Percentiles rank a stretch among this genome's conserved stretches.
Evolutionary conservation across 768 basidiomycete species (phyloP).

Genomic region (Punctularia strigosozonata): DNA sequence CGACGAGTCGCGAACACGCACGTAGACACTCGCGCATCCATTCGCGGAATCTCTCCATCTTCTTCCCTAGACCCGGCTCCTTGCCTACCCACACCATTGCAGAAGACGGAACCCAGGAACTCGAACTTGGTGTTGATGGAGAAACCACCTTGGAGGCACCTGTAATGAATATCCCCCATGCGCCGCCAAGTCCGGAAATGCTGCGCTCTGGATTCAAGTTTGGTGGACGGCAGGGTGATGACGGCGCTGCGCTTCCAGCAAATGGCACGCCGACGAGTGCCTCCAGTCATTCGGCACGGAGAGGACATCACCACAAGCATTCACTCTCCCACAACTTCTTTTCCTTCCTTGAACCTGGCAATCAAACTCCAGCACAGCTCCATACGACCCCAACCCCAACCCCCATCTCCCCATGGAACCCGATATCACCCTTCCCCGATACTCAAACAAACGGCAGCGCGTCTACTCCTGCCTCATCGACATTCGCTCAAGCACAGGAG

Average conservation of each 20-base stretch:
- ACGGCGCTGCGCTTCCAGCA: constrained; percentile 8
- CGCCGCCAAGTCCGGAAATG: constrained; percentile 23
- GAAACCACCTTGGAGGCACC: neutral
- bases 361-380: constrained; percentile 22
- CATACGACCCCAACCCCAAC: constrained; percentile 48
- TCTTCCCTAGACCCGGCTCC: constrained; percentile 76
- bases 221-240: constrained; percentile 33
- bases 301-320: constrained; percentile 89
- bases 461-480: constrained; percentile 1
- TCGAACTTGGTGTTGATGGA: constrained; percentile 13
- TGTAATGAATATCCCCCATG: constrained; percentile 21
- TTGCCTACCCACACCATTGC: constrained; percentile 47
- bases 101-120: constrained; percentile 53
- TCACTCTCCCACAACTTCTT: constrained; percentile 93
- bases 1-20: constrained; percentile 12
- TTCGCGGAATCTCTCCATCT: constrained; percentile 84
- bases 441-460: constrained; percentile 3
- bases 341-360: constrained; percentile 82
- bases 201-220: constrained; percentile 52
- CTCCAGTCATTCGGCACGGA: constrained; percentile 26
- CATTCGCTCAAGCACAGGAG: constrained; percentile 2
- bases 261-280: constrained; percentile 15
- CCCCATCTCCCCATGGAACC: constrained; percentile 59
- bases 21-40: constrained; percentile 63
- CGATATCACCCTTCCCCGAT: constrained; percentile 31